phyloP scores from a whole-genome alignment of 1,284 basidiomycete genomes.

The Naganishia albida region DNA sequence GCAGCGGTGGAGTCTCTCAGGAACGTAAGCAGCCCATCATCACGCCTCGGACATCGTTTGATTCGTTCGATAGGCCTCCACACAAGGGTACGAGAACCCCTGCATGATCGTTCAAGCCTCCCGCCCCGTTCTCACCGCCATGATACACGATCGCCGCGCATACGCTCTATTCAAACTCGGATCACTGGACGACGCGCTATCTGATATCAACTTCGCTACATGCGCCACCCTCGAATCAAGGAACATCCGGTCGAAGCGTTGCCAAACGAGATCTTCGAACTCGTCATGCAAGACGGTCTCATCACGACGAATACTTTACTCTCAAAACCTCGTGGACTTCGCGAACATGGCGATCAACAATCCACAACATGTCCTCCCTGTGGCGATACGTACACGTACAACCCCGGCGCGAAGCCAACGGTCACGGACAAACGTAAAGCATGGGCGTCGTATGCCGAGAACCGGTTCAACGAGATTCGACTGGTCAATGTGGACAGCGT shows the following conservation, averaged over 20 bases:
- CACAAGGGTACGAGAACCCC: background rate
- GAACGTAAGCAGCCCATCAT: background rate
- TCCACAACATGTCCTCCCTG: conserved; percentile 6
- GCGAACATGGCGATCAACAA: conserved; percentile 4
- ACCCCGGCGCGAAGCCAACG: conserved; percentile 3
- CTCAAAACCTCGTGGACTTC: conserved; percentile 10
- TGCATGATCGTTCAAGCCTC: conserved; percentile 1
- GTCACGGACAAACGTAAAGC: conserved; percentile 12
- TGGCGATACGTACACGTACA: conserved; percentile 21
- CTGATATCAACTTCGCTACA: background rate
- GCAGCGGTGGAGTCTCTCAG: conserved; percentile 4
- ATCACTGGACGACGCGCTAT: conserved; percentile 1
- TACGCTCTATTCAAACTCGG: background rate
- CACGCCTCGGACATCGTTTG: background rate
- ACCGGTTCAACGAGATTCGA: conserved; percentile 21
- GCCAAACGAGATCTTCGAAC: conserved; percentile 7
- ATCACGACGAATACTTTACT: conserved; percentile 9
- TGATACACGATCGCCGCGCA: background rate
- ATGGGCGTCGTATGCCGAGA: conserved; percentile 3
- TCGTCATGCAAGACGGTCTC: conserved; percentile 11
- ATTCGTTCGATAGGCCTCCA: background rate
- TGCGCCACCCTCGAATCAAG: background rate
- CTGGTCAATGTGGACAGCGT: conserved; percentile 11
- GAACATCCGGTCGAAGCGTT: background rate
- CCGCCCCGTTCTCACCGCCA: background rate